Percentiles rank a stretch among this genome's conserved stretches.
Evolutionary conservation across 768 basidiomycete species (phyloP).

Genomic region (Suillus fuscotomentosus): DNA sequence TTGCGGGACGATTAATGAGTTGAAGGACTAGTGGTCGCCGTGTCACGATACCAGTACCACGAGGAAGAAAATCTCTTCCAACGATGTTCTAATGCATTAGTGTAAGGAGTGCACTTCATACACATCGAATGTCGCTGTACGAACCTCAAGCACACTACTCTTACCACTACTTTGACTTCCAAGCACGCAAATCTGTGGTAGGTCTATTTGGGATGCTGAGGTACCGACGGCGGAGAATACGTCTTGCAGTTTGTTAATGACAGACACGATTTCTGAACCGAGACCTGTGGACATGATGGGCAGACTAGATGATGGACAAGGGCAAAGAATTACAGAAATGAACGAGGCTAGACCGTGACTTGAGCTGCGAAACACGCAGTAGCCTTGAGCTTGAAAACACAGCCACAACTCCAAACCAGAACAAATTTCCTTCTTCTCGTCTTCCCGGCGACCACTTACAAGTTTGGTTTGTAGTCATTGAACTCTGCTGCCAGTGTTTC

Average conservation of each 20-base stretch:
- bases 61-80: conserved; percentile 96
- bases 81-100: conserved; percentile 77
- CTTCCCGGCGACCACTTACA: too few relatives aligned
- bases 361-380: conserved; percentile 21
- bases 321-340: conserved; percentile 10
- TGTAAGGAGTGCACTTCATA: conserved; percentile 8
- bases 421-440: conserved; percentile 7
- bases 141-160: conserved; percentile 88
- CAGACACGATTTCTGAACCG: conserved; percentile 76
- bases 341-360: conserved; percentile 7
- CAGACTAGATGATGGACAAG: conserved; percentile 6
- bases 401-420: conserved; percentile 20
- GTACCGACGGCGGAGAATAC: conserved; percentile 85
- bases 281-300: conserved; percentile 54
- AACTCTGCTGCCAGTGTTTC: background rate
- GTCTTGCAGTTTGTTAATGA: conserved; percentile 89
- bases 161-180: conserved; percentile 93
- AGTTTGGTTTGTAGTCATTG: too few relatives aligned
- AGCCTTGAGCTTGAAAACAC: conserved; percentile 13
- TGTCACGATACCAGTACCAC: conserved; percentile 98
- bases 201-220: conserved; percentile 76
- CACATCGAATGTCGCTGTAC: conserved; percentile 15
- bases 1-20: conserved; percentile 83
- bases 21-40: conserved; percentile 94
- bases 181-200: conserved; percentile 89